phyloP scores from a whole-genome alignment of 2,329 filamentous ascomycete genomes.

The Beauveria caledonica region DNA sequence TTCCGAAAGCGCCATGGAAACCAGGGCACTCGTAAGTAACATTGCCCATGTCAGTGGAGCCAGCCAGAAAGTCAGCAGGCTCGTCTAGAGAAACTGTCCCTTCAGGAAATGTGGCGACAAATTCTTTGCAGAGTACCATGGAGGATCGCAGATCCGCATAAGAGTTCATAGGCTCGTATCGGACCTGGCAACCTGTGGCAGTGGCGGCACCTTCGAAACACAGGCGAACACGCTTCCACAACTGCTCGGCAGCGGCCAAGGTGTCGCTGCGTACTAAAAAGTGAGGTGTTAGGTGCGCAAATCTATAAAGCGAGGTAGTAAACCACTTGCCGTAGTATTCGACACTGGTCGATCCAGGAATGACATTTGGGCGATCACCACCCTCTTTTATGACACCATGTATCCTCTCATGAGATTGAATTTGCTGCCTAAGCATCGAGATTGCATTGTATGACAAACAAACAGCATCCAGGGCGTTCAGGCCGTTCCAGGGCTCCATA shows the following conservation, averaged over 20 bases:
- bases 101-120: slow-evolving; percentile 30
- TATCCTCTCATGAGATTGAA: slow-evolving; percentile 38
- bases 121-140: slow-evolving; percentile 30
- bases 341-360: slow-evolving; percentile 31
- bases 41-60: slow-evolving; percentile 40
- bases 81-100: slow-evolving; percentile 29
- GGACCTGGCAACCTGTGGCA: slow-evolving; percentile 19
- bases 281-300: background rate
- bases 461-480: slow-evolving; percentile 42
- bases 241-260: slow-evolving; percentile 19
- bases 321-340: slow-evolving; percentile 26
- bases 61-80: slow-evolving; percentile 21
- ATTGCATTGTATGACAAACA: slow-evolving; percentile 33
- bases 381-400: slow-evolving; percentile 38
- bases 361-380: slow-evolving; percentile 33
- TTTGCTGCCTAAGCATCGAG: slow-evolving; percentile 41
- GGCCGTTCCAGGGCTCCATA: slow-evolving; percentile 40
- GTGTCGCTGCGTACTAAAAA: slow-evolving; percentile 22
- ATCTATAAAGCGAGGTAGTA: slow-evolving; percentile 10
- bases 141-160: slow-evolving; percentile 38
- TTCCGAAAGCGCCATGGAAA: slow-evolving; percentile 37
- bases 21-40: slow-evolving; percentile 35
- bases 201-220: slow-evolving; percentile 23
- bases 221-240: slow-evolving; percentile 21
- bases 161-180: slow-evolving; percentile 18